Conservation (phyloP, 192 early-diverging fungal species). For the Cetraspora pellucida region DNA sequence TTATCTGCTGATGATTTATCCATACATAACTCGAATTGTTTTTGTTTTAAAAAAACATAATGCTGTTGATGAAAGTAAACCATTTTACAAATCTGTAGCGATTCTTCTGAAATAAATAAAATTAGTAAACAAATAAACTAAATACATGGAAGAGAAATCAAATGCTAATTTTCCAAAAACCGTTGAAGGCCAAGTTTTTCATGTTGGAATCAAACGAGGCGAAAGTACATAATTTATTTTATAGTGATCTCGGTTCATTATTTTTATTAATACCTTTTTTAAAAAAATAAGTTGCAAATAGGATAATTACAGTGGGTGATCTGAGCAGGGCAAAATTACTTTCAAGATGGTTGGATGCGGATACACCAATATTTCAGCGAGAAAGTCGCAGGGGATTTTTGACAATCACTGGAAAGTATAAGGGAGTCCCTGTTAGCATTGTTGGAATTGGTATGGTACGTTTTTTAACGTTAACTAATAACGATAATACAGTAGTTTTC, state of each 20-base stretch:
- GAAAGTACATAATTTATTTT: slow-evolving; percentile 47
- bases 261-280: background rate
- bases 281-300: slow-evolving; percentile 69
- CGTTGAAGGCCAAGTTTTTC: slow-evolving; percentile 37
- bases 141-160: background rate
- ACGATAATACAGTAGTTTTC: background rate
- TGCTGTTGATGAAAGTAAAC: too few relatives aligned
- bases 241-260: background rate
- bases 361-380: slow-evolving; percentile 46
- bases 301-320: slow-evolving; percentile 90
- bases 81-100: too few relatives aligned
- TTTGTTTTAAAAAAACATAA: too few relatives aligned
- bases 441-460: slow-evolving; percentile 66
- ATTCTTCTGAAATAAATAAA: too few relatives aligned
- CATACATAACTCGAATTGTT: too few relatives aligned
- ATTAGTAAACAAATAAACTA: too few relatives aligned
- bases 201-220: slow-evolving; percentile 73
- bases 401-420: slow-evolving; percentile 83
- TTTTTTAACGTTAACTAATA: background rate
- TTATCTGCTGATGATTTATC: too few relatives aligned
- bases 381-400: slow-evolving; percentile 77
- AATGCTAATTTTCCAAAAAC: slow-evolving; percentile 27
- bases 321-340: slow-evolving; percentile 69
- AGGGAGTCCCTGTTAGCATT: slow-evolving; percentile 73
- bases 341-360: slow-evolving; percentile 62